A percentile compares a stretch with the other conserved stretches of the same genome.
These are phyloP conservation scores for Backusella tarrabulga DNA, from an alignment of 192 early-diverging fungal genomes.

Conservation along the genomic window DNA sequence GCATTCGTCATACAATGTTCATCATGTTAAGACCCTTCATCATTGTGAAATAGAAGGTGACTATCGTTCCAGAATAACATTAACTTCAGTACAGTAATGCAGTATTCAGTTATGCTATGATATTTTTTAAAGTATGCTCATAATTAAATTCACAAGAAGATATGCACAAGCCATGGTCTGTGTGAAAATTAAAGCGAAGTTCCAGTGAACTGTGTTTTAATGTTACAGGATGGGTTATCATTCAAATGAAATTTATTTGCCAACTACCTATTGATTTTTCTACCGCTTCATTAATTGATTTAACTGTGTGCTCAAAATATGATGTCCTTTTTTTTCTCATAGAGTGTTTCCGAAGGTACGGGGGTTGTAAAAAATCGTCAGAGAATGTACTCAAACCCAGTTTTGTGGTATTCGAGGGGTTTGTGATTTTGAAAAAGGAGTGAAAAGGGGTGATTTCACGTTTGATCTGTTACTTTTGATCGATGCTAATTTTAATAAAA, in stretches of 20 bases:
- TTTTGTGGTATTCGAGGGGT: too few species aligned
- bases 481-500: too few species aligned
- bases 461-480: too few species aligned
- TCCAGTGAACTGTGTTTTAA: not conserved
- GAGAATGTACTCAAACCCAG: too few species aligned
- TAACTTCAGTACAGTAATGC: not conserved
- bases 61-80: not conserved
- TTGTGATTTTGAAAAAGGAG: too few species aligned
- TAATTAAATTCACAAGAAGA: not conserved
- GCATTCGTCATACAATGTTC: too few species aligned
- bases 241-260: not conserved
- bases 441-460: too few species aligned
- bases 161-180: not conserved
- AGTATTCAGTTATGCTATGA: not conserved
- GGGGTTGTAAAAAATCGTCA: not conserved
- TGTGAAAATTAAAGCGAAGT: not conserved
- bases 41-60: not conserved
- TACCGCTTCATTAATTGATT: not conserved
- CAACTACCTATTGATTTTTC: not conserved
- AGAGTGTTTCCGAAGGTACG: not conserved
- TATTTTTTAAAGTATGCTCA: not conserved
- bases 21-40: too few species aligned
- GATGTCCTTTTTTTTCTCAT: not conserved
- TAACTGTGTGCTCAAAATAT: not conserved
- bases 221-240: not conserved